A percentile compares a stretch with the other conserved stretches of the same genome.
Conservation (phyloP, 2,329 filamentous ascomycete genomes). For the Fusarium sambucinum region DNA sequence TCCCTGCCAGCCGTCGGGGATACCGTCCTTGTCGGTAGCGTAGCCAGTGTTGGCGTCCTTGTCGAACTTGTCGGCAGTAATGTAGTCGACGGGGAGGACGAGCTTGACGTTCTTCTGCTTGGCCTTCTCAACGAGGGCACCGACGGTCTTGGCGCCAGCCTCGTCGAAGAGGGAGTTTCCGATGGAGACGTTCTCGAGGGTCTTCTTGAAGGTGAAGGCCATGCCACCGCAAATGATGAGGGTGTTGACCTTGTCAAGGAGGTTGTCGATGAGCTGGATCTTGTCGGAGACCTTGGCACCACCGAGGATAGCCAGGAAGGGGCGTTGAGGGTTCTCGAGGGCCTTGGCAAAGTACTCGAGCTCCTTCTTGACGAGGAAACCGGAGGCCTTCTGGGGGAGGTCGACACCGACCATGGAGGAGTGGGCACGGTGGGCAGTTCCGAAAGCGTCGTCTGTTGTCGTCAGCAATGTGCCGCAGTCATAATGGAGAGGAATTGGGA, state of each 20-base stretch:
- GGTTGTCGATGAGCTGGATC: slow-evolving; percentile 99
- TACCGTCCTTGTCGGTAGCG: slow-evolving; percentile 88
- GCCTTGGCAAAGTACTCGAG: slow-evolving; percentile 99
- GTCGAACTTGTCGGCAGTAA: slow-evolving; percentile 95
- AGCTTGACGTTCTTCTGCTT: slow-evolving; percentile 97
- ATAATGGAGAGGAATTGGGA: not conserved
- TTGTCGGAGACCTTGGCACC: slow-evolving; percentile 99
- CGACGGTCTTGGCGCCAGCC: slow-evolving; percentile 91
- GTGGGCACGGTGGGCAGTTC: slow-evolving; percentile 97
- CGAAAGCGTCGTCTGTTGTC: slow-evolving; percentile 89
- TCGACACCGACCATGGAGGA: slow-evolving; percentile 99
- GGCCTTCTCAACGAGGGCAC: slow-evolving; percentile 90
- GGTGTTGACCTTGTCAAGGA: slow-evolving; percentile 97
- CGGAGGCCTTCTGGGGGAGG: slow-evolving; percentile 95
- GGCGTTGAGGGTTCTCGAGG: slow-evolving; percentile 90
- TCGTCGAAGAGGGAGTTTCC: slow-evolving; percentile 94
- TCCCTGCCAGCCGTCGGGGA: slow-evolving; percentile 98
- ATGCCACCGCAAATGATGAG: slow-evolving; percentile 97
- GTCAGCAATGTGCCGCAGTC: slow-evolving; percentile 34
- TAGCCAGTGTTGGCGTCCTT: slow-evolving; percentile 83
- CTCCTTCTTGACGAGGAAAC: slow-evolving; percentile 99
- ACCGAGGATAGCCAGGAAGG: slow-evolving; percentile 98
- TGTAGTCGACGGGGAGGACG: slow-evolving; percentile 92
- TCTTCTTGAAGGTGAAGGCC: slow-evolving; percentile 99
- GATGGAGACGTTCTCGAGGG: slow-evolving; percentile 89